These are phyloP conservation scores for Cadophora sp. DNA, from an alignment of 2,329 filamentous ascomycete genomes.

Conservation along the genomic window DNA sequence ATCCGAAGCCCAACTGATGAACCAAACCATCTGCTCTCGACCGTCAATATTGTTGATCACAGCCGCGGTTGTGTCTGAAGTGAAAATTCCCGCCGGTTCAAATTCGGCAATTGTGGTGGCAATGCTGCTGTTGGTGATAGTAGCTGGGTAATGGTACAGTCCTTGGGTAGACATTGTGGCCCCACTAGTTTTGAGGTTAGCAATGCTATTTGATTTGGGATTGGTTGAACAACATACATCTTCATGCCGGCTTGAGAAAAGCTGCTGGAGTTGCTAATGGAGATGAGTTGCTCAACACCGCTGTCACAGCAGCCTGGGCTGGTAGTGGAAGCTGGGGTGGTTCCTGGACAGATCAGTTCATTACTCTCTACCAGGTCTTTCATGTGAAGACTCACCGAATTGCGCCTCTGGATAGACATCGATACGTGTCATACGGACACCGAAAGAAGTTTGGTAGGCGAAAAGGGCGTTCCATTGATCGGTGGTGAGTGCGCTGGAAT, in stretches of 20 bases:
- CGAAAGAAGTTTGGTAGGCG: slow-evolving; percentile 62
- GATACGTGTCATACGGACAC: slow-evolving; percentile 65
- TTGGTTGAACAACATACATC: slow-evolving; percentile 20
- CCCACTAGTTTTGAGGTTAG: slow-evolving; percentile 34
- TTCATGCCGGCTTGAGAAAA: slow-evolving; percentile 61
- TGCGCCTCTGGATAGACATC: slow-evolving; percentile 50
- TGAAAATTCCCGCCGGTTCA: slow-evolving; percentile 49
- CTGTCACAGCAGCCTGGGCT: slow-evolving; percentile 51
- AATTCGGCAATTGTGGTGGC: slow-evolving; percentile 61
- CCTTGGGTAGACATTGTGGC: slow-evolving; percentile 56
- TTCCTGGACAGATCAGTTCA: slow-evolving; percentile 2
- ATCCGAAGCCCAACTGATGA: slow-evolving; percentile 53
- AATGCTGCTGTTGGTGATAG: slow-evolving; percentile 58
- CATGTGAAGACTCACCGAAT: neutral
- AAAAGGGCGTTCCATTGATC: slow-evolving; percentile 63
- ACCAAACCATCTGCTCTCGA: slow-evolving; percentile 67
- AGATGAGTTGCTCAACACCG: slow-evolving; percentile 56
- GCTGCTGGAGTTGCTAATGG: slow-evolving; percentile 55
- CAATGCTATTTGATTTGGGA: neutral
- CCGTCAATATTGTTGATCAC: slow-evolving; percentile 65
- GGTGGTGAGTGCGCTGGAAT: slow-evolving; percentile 54
- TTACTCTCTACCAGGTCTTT: neutral
- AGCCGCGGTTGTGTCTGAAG: slow-evolving; percentile 49
- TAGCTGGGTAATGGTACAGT: slow-evolving; percentile 67
- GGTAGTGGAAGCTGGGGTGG: neutral